phyloP scores from a whole-genome alignment of 2,329 filamentous ascomycete species.

The Rugonectria rugulosa region DNA sequence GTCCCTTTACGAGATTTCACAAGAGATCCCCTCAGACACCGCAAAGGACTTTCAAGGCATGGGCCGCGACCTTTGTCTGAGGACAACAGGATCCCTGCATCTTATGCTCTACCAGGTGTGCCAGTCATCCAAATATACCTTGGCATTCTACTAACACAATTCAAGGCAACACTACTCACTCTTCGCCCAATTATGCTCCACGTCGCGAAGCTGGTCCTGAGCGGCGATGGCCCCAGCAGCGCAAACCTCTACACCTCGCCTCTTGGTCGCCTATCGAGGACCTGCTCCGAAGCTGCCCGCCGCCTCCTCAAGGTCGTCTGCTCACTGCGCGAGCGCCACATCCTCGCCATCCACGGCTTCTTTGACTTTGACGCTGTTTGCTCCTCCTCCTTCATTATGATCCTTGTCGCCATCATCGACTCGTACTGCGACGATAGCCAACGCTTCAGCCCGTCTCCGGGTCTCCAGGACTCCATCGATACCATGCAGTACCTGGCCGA shows the following conservation, averaged over 20 bases:
- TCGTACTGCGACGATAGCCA: conserved; percentile 36
- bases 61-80: conserved; percentile 37
- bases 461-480: conserved; percentile 36
- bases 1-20: conserved; percentile 37
- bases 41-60: conserved; percentile 34
- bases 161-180: conserved; percentile 41
- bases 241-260: conserved; percentile 36
- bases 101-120: conserved; percentile 44
- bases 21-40: conserved; percentile 37
- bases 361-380: conserved; percentile 39
- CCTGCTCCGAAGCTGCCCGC: conserved; percentile 41
- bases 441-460: conserved; percentile 36
- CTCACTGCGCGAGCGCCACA: conserved; percentile 40
- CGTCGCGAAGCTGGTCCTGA: conserved; percentile 39
- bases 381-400: conserved; percentile 40
- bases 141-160: not conserved
- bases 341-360: conserved; percentile 40
- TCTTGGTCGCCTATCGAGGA: conserved; percentile 38
- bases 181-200: conserved; percentile 41
- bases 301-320: conserved; percentile 39
- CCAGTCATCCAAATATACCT: not conserved
- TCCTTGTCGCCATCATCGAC: conserved; percentile 35
- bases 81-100: conserved; percentile 43
- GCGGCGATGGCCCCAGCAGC: conserved; percentile 31
- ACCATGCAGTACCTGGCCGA: conserved; percentile 41